Evolutionary conservation across 495 filamentous ascomycete genomes (phyloP), one percentile per base, ranked within the genome.

Genomic region (Xylaria palmicola): DNA sequence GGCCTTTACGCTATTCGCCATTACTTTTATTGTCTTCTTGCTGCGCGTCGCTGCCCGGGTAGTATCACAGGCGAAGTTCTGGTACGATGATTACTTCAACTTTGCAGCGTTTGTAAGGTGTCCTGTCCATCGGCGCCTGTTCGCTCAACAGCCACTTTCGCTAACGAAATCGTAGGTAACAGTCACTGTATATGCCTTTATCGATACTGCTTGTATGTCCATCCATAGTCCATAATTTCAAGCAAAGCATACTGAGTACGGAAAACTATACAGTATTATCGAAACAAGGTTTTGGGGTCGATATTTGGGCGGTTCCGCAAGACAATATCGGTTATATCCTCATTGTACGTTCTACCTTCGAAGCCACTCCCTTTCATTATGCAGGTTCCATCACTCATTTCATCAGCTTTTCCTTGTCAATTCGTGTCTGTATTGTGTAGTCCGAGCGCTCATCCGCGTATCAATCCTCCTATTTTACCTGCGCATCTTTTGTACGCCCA

Each of bases 241-340:
- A 34, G 34, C 1, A 2, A 32, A 51, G 48, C 6, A 19, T 40
- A 40, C 37, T 40, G 15, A 40, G 37, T n/a, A n/a, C n/a, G n/a
- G n/a, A 45, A 22, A 54, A 27, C 36, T 26, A 53, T 9, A 29
- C n/a, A n/a, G n/a, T n/a, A n/a, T 19, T 49, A 22, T 47, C 77
- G 73, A 49, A 73, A 22, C 53, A 67, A 37, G 80, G 81, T 7
- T 64, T 79, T 10, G 77, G 80, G 1, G 73, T 61, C 37, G 78
- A 83, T 59, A 75, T 81, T 30, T 83, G 79, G 79, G 70, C 73
- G 10, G 64, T 83, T 19, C 72, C 77, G 1, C 75, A 74, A 27
- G 65, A 77, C n/a, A 71, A 82, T 43, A 73, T 83, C 51, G 80
- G 77, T 41, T 19, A 8, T 13, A 44, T 34, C 5, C 39, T 74